Base-by-base conservation (phyloP, 176 grass and related monocot genomes). In the Carex cristatella region DNA sequence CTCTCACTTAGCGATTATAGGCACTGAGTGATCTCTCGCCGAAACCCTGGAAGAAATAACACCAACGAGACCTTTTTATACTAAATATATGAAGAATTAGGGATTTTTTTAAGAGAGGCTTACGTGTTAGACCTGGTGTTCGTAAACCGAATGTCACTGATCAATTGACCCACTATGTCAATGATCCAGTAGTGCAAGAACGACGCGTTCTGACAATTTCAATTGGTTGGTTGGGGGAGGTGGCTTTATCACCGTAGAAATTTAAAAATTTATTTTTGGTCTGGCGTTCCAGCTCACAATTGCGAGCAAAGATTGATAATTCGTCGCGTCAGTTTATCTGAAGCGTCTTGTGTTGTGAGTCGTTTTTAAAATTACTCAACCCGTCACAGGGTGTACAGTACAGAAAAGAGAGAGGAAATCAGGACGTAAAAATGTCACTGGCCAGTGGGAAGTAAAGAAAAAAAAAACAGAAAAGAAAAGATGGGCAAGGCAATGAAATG, bases 201-300 rank as follows among this genome's bases (percentile, higher is more conserved):
- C 3, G 32, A 18, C 79, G 78, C 48, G 78, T 11, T 31, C 35
- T 60, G 78, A 2, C 3, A n/a, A 8, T 62, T 16, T 59, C 6
- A 1, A 0, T 44, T 18, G 56, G 4, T 81, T 81, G 32, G 79
- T 81, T 54, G 31, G 33, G 32, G 60, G 59, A 30, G 80, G 80
- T 83, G 80, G 80, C 59, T 83, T 83, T 67, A 68, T 83, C 80
- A 83, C 80, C 80, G 61, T 83, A 67, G 38, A 66, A 82, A 67
- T 53, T 53, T 65, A 68, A 81, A 83, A 83, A 68, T 68, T 31
- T 42, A 67, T 51, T 12, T 62, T 83, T 68, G 44, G 62, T 66
- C 18, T 83, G 81, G 81, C 81, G 63, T 63, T 83, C 81, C 81
- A 83, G 81, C 81, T 83, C 62, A 83, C 62, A 66, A 5, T 68